Percentiles rank a stretch among this genome's conserved stretches.
These are phyloP conservation scores for Allium fistulosum DNA, from an alignment of 106 monocot genomes.

Conservation along the genomic window DNA sequence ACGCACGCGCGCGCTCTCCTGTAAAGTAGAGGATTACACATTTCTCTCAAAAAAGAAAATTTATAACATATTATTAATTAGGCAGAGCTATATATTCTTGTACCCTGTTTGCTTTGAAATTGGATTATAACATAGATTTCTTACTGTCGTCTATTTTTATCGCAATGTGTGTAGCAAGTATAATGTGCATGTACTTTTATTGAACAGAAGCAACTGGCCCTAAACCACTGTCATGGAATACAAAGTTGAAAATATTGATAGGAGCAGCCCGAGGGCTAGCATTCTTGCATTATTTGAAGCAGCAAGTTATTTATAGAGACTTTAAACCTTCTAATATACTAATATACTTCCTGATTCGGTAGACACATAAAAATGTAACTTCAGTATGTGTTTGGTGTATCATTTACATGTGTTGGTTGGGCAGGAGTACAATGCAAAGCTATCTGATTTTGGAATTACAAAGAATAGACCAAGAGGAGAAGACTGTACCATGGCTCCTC, in stretches of 20 bases:
- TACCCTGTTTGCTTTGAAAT: no score
- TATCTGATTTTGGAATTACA: slow-evolving; percentile 10
- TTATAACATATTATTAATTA: no score
- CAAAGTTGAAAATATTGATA: slow-evolving; percentile 14
- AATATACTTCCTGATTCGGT: slow-evolving; percentile 24
- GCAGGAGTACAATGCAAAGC: slow-evolving; percentile 3
- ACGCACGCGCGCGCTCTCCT: no score
- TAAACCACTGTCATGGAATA: slow-evolving; percentile 17
- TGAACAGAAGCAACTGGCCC: no score
- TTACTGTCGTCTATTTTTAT: no score
- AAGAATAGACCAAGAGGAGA: slow-evolving; percentile 9
- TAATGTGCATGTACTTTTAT: no score
- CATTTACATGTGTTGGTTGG: not conserved
- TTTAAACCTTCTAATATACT: slow-evolving; percentile 18
- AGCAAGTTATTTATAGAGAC: slow-evolving; percentile 19
- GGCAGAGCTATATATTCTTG: no score
- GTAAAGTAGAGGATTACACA: no score
- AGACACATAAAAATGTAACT: not conserved
- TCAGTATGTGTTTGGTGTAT: not conserved
- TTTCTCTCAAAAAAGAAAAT: no score
- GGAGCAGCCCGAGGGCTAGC: slow-evolving; percentile 26
- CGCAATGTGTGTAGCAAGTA: no score
- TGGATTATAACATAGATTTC: no score
- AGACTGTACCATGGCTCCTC: slow-evolving; percentile 3
- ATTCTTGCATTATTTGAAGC: slow-evolving; percentile 15